Evolutionary conservation across 306 rosid genomes (phyloP).

Genomic region (Cotoneaster glaucophyllus): DNA sequence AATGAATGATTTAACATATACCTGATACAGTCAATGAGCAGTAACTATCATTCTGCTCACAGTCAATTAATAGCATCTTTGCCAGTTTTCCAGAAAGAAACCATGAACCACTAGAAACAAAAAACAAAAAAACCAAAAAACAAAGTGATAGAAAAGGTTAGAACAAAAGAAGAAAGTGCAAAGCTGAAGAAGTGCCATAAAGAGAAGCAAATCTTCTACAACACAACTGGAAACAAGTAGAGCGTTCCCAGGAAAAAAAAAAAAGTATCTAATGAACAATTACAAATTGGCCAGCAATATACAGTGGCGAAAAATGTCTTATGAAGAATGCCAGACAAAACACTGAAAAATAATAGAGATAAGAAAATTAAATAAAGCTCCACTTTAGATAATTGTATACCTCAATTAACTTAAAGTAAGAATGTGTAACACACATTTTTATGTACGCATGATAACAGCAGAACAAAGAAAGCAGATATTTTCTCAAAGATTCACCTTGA

Average conservation of each 20-base stretch:
- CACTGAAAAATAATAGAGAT: background rate
- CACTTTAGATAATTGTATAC: background rate
- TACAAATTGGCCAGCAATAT: background rate
- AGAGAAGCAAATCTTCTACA: background rate
- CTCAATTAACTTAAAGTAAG: background rate
- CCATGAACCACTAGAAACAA: slow-evolving; percentile 68
- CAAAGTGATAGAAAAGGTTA: slow-evolving; percentile 9
- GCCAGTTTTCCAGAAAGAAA: slow-evolving; percentile 75
- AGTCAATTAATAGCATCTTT: slow-evolving; percentile 72
- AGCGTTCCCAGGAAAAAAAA: background rate
- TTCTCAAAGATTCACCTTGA: slow-evolving; percentile 49
- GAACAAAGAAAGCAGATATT: background rate
- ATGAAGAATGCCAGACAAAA: background rate
- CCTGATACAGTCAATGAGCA: slow-evolving; percentile 70
- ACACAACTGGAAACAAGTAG: background rate
- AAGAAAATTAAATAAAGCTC: background rate
- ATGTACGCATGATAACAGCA: background rate
- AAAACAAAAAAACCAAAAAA: background rate
- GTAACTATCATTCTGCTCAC: slow-evolving; percentile 65
- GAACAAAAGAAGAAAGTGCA: background rate
- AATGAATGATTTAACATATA: slow-evolving; percentile 15
- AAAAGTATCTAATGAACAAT: background rate
- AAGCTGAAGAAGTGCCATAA: background rate
- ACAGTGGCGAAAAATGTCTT: background rate
- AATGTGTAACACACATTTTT: background rate